Percentiles rank a stretch among this genome's conserved stretches.
phyloP scores from a whole-genome alignment of 805 yeast species.

The Suhomyces xylopsoci region DNA sequence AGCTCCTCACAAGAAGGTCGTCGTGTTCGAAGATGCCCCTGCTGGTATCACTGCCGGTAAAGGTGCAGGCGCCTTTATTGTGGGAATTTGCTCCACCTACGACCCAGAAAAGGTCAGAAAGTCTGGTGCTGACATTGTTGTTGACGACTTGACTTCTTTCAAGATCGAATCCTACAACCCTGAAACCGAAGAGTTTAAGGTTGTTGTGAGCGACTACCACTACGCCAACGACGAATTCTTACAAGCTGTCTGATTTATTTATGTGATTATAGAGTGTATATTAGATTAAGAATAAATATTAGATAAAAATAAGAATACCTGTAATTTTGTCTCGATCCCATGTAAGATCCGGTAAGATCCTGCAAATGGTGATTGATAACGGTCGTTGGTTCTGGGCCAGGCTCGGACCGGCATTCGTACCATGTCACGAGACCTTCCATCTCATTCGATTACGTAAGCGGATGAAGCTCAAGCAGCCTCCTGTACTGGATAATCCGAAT shows the following conservation, averaged over 20 bases:
- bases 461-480: no score
- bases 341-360: not conserved
- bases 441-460: not conserved
- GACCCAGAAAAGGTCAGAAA: constrained; percentile 63
- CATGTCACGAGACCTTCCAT: not conserved
- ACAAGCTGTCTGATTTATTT: constrained; percentile 12
- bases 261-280: constrained; percentile 9
- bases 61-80: constrained; percentile 76
- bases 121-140: constrained; percentile 81
- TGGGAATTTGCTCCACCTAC: constrained; percentile 82
- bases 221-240: constrained; percentile 42
- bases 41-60: constrained; percentile 84
- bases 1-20: constrained; percentile 36
- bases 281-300: constrained; percentile 1
- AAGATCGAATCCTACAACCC: constrained; percentile 51
- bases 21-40: constrained; percentile 87
- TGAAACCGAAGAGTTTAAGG: constrained; percentile 37
- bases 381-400: not conserved
- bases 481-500: no score
- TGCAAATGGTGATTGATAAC: not conserved
- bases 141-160: constrained; percentile 65
- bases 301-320: not conserved
- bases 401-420: not conserved
- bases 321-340: no score
- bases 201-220: constrained; percentile 38